Evolutionary conservation across 2,329 filamentous ascomycete genomes (phyloP).

Genomic region (Didymellaceae sp.): DNA sequence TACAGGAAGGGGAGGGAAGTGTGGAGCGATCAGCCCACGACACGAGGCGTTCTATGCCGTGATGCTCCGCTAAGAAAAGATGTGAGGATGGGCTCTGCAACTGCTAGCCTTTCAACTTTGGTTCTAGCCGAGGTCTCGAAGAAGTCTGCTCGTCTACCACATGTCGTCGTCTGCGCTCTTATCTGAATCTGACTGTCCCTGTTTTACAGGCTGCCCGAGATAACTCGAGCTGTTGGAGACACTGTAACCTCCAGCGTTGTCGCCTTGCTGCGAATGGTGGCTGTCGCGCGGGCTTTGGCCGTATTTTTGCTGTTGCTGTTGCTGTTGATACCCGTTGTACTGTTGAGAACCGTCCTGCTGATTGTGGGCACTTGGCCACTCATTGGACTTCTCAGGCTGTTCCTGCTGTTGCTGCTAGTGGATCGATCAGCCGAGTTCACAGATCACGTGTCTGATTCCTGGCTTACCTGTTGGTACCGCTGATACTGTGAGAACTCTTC

Average conservation of each 20-base stretch:
- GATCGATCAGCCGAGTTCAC: slow-evolving; percentile 2
- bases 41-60: neutral
- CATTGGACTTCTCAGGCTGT: slow-evolving; percentile 26
- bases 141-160: no score
- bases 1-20: slow-evolving; percentile 5
- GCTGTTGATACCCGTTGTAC: slow-evolving; percentile 19
- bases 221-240: slow-evolving; percentile 47
- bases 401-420: slow-evolving; percentile 31
- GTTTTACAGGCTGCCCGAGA: slow-evolving; percentile 38
- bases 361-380: slow-evolving; percentile 29
- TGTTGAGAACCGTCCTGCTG: slow-evolving; percentile 23
- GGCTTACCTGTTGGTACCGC: slow-evolving; percentile 36
- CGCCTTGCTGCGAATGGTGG: slow-evolving; percentile 41
- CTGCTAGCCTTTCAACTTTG: no score
- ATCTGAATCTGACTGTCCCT: slow-evolving; percentile 39
- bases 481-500: slow-evolving; percentile 45
- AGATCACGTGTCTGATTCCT: slow-evolving; percentile 2
- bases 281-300: slow-evolving; percentile 39
- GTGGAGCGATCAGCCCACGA: slow-evolving; percentile 4
- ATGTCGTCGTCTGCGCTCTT: slow-evolving; percentile 47
- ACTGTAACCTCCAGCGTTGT: slow-evolving; percentile 42
- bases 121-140: no score
- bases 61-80: slow-evolving; percentile 9
- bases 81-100: neutral
- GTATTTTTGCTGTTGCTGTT: slow-evolving; percentile 26